Base-by-base conservation (phyloP, 371 early-diverging fungal species). In the Apophysomyces trapeziformis region DNA sequence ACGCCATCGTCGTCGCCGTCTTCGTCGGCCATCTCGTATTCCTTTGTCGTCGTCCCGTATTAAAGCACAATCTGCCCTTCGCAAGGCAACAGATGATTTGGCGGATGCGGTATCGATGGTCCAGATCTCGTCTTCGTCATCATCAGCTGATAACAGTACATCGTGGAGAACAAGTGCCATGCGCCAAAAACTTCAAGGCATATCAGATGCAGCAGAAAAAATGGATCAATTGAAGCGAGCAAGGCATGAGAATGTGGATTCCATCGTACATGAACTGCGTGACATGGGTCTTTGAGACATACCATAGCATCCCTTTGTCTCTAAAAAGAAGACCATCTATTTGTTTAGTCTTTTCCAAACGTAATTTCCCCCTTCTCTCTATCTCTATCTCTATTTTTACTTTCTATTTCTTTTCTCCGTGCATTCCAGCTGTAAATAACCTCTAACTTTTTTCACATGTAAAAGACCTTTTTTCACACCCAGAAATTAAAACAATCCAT, bases 61-160 rank as follows among this genome's bases (percentile, higher is more conserved):
- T 7, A 45, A 59, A 26, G 66, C 66, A 38, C 35, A 45, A 58
- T 39, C 57, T 14, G 47, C 44, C 3, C 16, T 46, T 1, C 16
- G 38, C n/a, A 58, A 64, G 44, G 60, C 66, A 9, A 21, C 60
- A 21, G 58, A 39, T 9, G 66, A 65, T 16, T 38, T 65, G 43
- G 66, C 66, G 11, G 66, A 59, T 37, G 66, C 66, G 16, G 58
- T 64, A 16, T 21, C 65, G 26, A 57, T 44, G 43, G 46, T 64
- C 4, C 57, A 47, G 14, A 36, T 64, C n/a, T 26, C 32, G 32
- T 26, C 32, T 26, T 26, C 32, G 1, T 26, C 32, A 26, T 26
- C 32, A 26, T 64, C 65, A 38, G 9, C 56, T 2, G 32, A 37
- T 9, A 58, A 36, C 2, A 26, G 3, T 2, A 26, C 32, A 14